phyloP scores from a whole-genome alignment of 768 basidiomycete species.

The Auricularia cornea region DNA sequence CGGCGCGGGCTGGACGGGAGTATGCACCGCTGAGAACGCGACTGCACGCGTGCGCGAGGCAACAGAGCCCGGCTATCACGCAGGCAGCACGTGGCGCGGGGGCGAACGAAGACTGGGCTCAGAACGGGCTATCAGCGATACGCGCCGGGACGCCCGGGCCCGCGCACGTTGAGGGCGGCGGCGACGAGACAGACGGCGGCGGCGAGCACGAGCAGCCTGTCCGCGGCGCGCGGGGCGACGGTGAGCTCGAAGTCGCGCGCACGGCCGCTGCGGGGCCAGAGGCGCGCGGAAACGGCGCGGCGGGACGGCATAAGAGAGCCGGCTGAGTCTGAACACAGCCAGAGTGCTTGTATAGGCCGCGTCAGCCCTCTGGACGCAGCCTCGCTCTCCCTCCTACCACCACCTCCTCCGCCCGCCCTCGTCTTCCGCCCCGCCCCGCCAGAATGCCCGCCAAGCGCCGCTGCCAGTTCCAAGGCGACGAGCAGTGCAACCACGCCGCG shows the following conservation, averaged over 20 bases:
- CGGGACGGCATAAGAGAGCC: not conserved
- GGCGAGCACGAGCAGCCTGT: not conserved
- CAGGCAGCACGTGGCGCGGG: not conserved
- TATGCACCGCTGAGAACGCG: not conserved
- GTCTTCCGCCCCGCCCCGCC: constrained; percentile 1
- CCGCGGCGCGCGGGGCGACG: not conserved
- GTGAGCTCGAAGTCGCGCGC: not conserved
- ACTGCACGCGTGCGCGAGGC: not conserved
- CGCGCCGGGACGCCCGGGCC: too few relatives aligned
- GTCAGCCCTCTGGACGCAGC: not conserved
- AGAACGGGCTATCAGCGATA: not conserved
- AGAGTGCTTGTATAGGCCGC: not conserved
- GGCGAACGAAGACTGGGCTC: not conserved
- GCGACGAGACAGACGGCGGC: not conserved
- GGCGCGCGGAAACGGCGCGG: not conserved
- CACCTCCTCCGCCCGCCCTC: not conserved
- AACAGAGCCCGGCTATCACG: not conserved
- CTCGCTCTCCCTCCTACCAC: constrained; percentile 3
- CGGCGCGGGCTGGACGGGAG: not conserved
- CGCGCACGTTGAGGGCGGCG: not conserved
- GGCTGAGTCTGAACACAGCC: not conserved
- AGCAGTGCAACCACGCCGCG: constrained; percentile 65
- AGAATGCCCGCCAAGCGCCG: constrained; percentile 80
- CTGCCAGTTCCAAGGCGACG: constrained; percentile 54
- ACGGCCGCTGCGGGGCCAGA: not conserved